These are phyloP conservation scores for Apostasia shenzhenica DNA, from an alignment of 106 monocot genomes.

Conservation along the genomic window DNA sequence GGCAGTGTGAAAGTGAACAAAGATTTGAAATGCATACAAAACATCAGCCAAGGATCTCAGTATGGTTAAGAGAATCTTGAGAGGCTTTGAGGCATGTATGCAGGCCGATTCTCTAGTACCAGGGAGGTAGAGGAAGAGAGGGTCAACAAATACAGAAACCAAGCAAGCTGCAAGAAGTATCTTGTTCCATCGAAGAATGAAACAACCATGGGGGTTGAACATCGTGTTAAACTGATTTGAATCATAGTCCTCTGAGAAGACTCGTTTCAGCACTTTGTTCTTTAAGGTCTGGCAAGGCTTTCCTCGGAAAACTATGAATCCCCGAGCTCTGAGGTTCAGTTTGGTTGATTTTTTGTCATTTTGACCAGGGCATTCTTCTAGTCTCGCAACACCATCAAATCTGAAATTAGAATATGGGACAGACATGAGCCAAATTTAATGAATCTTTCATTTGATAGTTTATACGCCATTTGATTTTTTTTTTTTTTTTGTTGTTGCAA, in stretches of 20 bases:
- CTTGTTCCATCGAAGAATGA: slow-evolving; percentile 59
- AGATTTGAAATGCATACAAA: slow-evolving; percentile 58
- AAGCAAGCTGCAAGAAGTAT: slow-evolving; percentile 49
- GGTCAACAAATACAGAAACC: slow-evolving; percentile 71
- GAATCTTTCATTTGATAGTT: not conserved
- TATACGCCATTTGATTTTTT: not conserved
- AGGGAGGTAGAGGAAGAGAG: slow-evolving; percentile 72
- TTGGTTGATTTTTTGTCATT: not conserved
- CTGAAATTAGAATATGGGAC: slow-evolving; percentile 14
- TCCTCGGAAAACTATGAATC: slow-evolving; percentile 10
- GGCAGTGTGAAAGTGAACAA: slow-evolving; percentile 64
- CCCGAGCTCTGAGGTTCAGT: not conserved
- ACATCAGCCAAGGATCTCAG: slow-evolving; percentile 55
- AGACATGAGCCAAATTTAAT: not conserved
- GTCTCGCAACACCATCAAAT: slow-evolving; percentile 22
- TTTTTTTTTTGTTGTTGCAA: not conserved
- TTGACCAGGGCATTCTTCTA: not conserved
- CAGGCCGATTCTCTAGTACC: slow-evolving; percentile 27
- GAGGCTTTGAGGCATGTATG: slow-evolving; percentile 26
- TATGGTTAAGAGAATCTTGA: slow-evolving; percentile 38
- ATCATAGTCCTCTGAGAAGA: slow-evolving; percentile 79
- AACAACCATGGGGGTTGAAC: slow-evolving; percentile 55
- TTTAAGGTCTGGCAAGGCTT: slow-evolving; percentile 27
- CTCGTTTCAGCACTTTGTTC: slow-evolving; percentile 43
- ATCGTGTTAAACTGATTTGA: slow-evolving; percentile 23